Base-by-base conservation (phyloP, 257 asterid genomes). In the Capsicum pubescens region DNA sequence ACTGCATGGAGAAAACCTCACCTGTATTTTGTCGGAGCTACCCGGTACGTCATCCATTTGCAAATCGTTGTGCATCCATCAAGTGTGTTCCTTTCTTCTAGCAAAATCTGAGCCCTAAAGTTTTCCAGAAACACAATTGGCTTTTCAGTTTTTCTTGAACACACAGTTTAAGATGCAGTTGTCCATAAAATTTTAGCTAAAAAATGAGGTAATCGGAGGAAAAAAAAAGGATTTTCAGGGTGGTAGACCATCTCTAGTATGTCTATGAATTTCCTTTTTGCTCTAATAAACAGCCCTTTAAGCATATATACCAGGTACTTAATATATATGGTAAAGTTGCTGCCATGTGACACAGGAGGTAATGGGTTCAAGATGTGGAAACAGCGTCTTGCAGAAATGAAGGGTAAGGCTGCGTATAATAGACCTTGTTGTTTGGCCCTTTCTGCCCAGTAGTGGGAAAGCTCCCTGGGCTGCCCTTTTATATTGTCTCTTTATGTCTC, bases 91-190 rank as follows among this genome's bases (percentile, higher is more conserved):
- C 10, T 67, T 35, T 67, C 19, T 32, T 39, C 14, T 35, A 35
- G 50, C 48, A 67, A 61, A 19, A 4, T 66, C 72, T 66, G 72
- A 32, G 72, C 72, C 72, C 72, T 66, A 61, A n/a, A 61, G 69
- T 21, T 61, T 19, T 9, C 9, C 67, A 7, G 5, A 60, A 8
- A 60, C 35, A 6, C 14, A n/a, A 60, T 9, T 60, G 35, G 35
- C 19, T 60, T 1, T 60, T 60, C 67, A 60, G 67, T 60, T 60
- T 60, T 60, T 59, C 12, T 59, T 59, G 66, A 59, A n/a, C 21
- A 57, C 61, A 6, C 61, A 57, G 16, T 57, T 7, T 57, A 19
- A 57, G 19, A 57, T 57, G 61, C 61, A 59, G 66, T 59, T 59
- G 8, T 44, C 48, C 12, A 59, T 59, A 7, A 17, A 59, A n/a